Percentiles rank a stretch among this genome's conserved stretches.
These are phyloP conservation scores for Viridothelium virens DNA, from an alignment of 495 filamentous ascomycete genomes.

Conservation along the genomic window DNA sequence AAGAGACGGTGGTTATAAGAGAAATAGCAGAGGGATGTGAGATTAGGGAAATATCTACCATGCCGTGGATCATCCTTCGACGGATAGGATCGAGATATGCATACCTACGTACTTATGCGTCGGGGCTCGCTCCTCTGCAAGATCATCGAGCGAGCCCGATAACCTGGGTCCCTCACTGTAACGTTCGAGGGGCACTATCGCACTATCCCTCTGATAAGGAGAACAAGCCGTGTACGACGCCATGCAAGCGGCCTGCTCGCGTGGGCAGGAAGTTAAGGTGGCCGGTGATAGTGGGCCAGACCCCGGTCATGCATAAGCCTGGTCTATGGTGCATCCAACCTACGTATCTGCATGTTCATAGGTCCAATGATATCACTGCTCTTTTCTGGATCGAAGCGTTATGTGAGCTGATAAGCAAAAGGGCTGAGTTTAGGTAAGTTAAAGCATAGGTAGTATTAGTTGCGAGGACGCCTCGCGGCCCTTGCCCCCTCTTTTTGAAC, in stretches of 20 bases:
- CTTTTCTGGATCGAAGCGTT: not conserved
- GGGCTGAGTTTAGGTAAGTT: not conserved
- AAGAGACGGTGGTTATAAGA: not conserved
- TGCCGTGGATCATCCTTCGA: not conserved
- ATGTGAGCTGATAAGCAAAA: not conserved
- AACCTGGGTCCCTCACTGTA: too few relatives aligned
- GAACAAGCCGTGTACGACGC: not conserved
- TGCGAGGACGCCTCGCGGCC: not conserved
- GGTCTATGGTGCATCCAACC: not conserved
- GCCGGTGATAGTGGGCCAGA: not conserved
- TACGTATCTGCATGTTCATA: constrained; percentile 2
- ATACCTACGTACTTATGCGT: too few relatives aligned
- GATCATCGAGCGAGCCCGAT: not conserved
- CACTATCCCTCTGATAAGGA: not conserved
- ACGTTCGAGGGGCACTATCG: not conserved
- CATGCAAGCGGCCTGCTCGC: constrained; percentile 3
- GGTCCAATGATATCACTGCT: not conserved
- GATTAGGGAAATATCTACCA: not conserved
- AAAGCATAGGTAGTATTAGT: not conserved
- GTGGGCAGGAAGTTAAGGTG: not conserved
- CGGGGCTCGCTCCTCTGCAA: not conserved
- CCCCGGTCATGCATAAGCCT: not conserved
- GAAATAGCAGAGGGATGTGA: not conserved
- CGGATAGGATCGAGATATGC: not conserved
- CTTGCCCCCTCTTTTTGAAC: not conserved